Conservation (phyloP, 192 early-diverging fungal genomes). For the Paraglomus brasilianum region DNA sequence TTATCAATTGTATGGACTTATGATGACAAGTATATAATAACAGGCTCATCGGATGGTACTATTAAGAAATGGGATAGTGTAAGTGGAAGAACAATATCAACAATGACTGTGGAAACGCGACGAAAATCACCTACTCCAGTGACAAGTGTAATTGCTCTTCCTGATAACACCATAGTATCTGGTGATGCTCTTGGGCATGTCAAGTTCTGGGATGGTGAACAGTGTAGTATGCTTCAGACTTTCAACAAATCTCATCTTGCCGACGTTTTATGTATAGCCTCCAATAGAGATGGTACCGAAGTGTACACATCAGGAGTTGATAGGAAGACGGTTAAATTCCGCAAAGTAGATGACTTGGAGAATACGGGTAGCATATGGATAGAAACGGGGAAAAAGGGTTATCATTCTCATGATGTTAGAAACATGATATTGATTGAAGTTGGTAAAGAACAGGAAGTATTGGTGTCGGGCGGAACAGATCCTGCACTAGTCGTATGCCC, state of each 20-base stretch:
- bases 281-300: slow-evolving; percentile 57
- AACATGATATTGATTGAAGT: slow-evolving; percentile 4
- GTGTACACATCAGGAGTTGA: slow-evolving; percentile 93
- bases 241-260: slow-evolving; percentile 72
- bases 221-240: slow-evolving; percentile 66
- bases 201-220: slow-evolving; percentile 79
- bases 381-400: slow-evolving; percentile 31
- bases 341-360: slow-evolving; percentile 33
- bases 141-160: not conserved
- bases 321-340: slow-evolving; percentile 77
- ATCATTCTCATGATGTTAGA: not conserved
- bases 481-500: slow-evolving; percentile 65
- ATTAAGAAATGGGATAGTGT: slow-evolving; percentile 66
- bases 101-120: slow-evolving; percentile 77
- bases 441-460: slow-evolving; percentile 39
- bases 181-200: slow-evolving; percentile 92
- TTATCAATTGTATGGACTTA: slow-evolving; percentile 85
- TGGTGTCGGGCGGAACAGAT: slow-evolving; percentile 80
- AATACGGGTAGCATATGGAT: slow-evolving; percentile 40
- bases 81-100: slow-evolving; percentile 51
- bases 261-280: slow-evolving; percentile 84
- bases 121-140: slow-evolving; percentile 80
- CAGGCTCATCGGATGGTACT: slow-evolving; percentile 80
- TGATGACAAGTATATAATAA: slow-evolving; percentile 67
- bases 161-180: slow-evolving; percentile 74